phyloP scores from a whole-genome alignment of 208 protist species.

The Trypanosoma scelopori region DNA sequence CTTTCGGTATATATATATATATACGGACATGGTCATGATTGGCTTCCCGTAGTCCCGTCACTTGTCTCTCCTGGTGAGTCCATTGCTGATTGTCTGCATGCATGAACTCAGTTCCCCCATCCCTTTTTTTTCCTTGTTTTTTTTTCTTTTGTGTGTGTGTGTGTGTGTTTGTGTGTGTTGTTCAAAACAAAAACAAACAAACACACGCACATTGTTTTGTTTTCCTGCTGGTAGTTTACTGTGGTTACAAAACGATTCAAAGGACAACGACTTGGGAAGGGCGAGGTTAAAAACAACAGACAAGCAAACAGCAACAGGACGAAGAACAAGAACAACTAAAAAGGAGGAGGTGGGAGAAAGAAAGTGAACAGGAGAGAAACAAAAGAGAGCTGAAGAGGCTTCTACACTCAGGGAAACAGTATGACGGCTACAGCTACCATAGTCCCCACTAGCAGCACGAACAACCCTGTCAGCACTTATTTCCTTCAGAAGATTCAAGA shows the following conservation, averaged over 20 bases:
- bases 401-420: neutral
- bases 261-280: neutral
- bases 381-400: neutral
- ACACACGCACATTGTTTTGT: too few relatives aligned
- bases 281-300: neutral
- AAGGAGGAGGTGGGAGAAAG: constrained; percentile 16
- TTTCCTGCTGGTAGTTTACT: too few relatives aligned
- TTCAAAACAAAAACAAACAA: too few relatives aligned
- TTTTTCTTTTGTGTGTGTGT: too few relatives aligned
- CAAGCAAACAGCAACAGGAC: neutral
- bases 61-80: too few relatives aligned
- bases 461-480: constrained; percentile 72
- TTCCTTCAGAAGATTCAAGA: constrained; percentile 91
- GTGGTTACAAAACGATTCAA: too few relatives aligned
- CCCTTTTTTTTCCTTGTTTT: too few relatives aligned
- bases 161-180: too few relatives aligned
- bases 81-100: too few relatives aligned
- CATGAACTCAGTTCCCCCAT: too few relatives aligned
- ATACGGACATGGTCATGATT: neutral
- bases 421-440: constrained; percentile 20
- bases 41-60: too few relatives aligned
- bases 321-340: neutral
- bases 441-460: constrained; percentile 23
- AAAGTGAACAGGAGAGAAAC: constrained; percentile 14
- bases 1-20: constrained; percentile 20